phyloP scores from a whole-genome alignment of 2,329 filamentous ascomycete species.

The Elsinoe ampelina region DNA sequence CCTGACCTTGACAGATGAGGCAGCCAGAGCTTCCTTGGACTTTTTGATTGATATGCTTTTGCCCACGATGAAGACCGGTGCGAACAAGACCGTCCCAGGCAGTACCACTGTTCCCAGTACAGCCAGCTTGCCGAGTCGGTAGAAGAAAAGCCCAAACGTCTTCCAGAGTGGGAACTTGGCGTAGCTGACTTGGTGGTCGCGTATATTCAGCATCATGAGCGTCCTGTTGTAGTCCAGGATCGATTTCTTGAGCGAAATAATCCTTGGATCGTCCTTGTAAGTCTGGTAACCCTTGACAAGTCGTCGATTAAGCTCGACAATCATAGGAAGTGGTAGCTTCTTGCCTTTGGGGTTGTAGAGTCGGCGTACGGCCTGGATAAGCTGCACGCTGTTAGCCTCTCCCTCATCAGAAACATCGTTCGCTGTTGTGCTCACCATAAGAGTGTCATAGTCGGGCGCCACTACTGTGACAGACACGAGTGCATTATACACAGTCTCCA shows the following conservation, averaged over 20 bases:
- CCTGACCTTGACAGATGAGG: constrained; percentile 79
- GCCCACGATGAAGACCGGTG: constrained; percentile 75
- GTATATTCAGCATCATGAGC: constrained; percentile 74
- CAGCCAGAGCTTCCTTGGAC: constrained; percentile 72
- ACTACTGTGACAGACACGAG: constrained; percentile 85
- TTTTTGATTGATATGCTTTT: constrained; percentile 76
- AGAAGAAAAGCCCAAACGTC: constrained; percentile 68
- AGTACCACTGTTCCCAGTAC: constrained; percentile 72
- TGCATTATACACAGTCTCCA: constrained; percentile 79
- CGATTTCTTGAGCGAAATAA: constrained; percentile 62
- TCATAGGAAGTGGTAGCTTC: constrained; percentile 81
- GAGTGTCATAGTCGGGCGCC: constrained; percentile 85
- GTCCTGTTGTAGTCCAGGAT: constrained; percentile 81
- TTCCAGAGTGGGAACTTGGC: constrained; percentile 70
- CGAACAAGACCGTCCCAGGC: constrained; percentile 78
- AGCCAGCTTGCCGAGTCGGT: constrained; percentile 67
- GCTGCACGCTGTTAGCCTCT: constrained; percentile 36
- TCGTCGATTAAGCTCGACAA: constrained; percentile 87
- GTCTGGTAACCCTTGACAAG: constrained; percentile 84
- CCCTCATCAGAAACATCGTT: not conserved
- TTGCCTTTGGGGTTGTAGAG: constrained; percentile 92
- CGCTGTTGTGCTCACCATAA: constrained; percentile 52
- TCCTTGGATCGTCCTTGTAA: constrained; percentile 83
- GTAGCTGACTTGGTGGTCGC: constrained; percentile 91
- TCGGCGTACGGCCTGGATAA: constrained; percentile 86